Percentiles rank a stretch among this genome's conserved stretches.
phyloP scores from a whole-genome alignment of 2,329 filamentous ascomycete genomes.

The Arachnomyces sp. region DNA sequence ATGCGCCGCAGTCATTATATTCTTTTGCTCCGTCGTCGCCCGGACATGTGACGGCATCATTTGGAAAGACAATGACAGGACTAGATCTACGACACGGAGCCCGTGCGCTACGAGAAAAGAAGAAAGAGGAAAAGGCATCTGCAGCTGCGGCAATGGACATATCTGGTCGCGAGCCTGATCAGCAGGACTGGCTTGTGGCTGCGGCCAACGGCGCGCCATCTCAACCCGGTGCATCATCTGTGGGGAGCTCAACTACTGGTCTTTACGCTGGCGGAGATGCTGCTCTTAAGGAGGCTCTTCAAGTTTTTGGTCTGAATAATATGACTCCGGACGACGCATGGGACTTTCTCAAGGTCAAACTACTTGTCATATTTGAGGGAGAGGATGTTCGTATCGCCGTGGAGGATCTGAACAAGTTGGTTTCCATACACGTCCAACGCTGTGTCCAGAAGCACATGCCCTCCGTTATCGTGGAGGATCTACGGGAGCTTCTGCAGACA shows the following conservation, averaged over 20 bases:
- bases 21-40: constrained; percentile 60
- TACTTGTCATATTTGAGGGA: constrained; percentile 58
- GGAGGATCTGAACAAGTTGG: constrained; percentile 58
- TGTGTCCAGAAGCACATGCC: constrained; percentile 56
- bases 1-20: constrained; percentile 56
- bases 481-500: constrained; percentile 55
- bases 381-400: constrained; percentile 58
- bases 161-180: constrained; percentile 24
- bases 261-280: constrained; percentile 24
- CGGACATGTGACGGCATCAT: constrained; percentile 50
- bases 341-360: constrained; percentile 57
- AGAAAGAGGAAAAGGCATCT: constrained; percentile 57
- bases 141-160: constrained; percentile 23
- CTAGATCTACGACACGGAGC: constrained; percentile 72
- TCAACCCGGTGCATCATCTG: constrained; percentile 28
- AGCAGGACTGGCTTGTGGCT: constrained; percentile 26
- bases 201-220: constrained; percentile 18
- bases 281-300: constrained; percentile 33
- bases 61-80: constrained; percentile 75
- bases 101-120: constrained; percentile 70
- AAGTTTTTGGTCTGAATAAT: constrained; percentile 57
- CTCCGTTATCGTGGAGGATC: constrained; percentile 53
- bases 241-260: constrained; percentile 25
- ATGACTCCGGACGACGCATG: constrained; percentile 62
- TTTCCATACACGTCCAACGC: constrained; percentile 54